These are phyloP conservation scores for Naegleria lovaniensis DNA, from an alignment of 208 protist genomes.

Conservation along the genomic window DNA sequence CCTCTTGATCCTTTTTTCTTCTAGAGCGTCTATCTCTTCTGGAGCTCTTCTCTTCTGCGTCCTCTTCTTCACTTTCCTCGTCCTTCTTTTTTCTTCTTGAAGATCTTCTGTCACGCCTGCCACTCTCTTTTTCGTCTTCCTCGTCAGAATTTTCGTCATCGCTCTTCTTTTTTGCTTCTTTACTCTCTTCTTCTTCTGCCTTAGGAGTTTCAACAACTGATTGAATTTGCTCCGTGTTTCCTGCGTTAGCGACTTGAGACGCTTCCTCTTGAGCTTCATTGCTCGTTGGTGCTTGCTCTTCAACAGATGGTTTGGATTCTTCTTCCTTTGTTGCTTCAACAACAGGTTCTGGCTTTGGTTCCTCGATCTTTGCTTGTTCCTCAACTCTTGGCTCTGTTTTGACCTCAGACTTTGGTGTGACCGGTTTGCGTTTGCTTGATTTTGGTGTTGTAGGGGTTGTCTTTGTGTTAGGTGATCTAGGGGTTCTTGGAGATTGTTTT, in stretches of 20 bases:
- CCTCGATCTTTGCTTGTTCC: neutral
- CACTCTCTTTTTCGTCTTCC: neutral
- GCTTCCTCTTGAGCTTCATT: neutral
- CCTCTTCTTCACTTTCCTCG: neutral
- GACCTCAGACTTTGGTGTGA: neutral
- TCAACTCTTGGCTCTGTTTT: neutral
- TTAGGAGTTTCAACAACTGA: neutral
- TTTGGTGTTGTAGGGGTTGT: neutral
- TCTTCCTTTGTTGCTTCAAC: neutral
- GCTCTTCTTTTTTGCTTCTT: neutral
- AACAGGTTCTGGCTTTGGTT: neutral
- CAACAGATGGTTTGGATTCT: neutral
- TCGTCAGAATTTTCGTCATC: neutral
- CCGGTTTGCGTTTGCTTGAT: neutral
- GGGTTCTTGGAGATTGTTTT: neutral
- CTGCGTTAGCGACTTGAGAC: too few species aligned
- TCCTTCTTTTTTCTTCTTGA: neutral
- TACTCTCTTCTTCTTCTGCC: too few species aligned
- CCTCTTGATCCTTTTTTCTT: neutral
- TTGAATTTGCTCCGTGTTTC: neutral
- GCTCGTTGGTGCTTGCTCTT: neutral
- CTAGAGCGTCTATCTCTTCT: neutral
- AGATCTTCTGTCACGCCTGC: neutral
- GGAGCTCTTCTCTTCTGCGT: neutral
- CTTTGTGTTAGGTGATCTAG: neutral